A percentile compares a stretch with the other conserved stretches of the same genome.
phyloP scores from a whole-genome alignment of 2,329 filamentous ascomycete species.

The Polytolypa hystricis region DNA sequence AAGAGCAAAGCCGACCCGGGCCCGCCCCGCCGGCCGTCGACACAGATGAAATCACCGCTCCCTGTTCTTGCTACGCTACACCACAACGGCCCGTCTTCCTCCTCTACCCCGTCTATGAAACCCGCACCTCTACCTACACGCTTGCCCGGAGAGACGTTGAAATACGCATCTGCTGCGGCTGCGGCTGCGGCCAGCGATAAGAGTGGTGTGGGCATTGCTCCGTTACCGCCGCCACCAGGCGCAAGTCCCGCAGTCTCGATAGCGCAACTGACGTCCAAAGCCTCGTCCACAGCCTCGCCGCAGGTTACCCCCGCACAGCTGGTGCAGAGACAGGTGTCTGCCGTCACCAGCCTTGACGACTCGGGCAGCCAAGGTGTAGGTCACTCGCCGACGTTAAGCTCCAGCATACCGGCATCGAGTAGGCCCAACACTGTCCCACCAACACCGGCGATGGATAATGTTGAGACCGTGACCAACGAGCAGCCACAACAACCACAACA shows the following conservation, averaged over 20 bases:
- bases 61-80: conserved; percentile 88
- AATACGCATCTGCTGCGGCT: conserved; percentile 92
- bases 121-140: conserved; percentile 77
- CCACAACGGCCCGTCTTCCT: conserved; percentile 38
- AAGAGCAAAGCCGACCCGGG: conserved; percentile 58
- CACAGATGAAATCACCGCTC: conserved; percentile 84
- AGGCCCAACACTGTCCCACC: conserved; percentile 32
- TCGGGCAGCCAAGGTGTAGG: conserved; percentile 32
- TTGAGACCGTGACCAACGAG: conserved; percentile 23
- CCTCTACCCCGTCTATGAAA: conserved; percentile 65
- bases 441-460: conserved; percentile 38
- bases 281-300: conserved; percentile 50
- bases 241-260: conserved; percentile 40
- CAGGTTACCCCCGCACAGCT: conserved; percentile 40
- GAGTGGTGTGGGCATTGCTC: conserved; percentile 79
- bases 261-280: conserved; percentile 39
- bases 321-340: conserved; percentile 28
- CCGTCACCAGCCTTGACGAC: conserved; percentile 32
- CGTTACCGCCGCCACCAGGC: conserved; percentile 80
- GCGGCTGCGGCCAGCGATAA: conserved; percentile 86
- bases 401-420: conserved; percentile 33
- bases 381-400: conserved; percentile 42
- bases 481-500: conserved; percentile 38
- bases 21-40: conserved; percentile 60
- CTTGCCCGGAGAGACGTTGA: conserved; percentile 78